These are phyloP conservation scores for Periglandula ipomoeae DNA, from an alignment of 2,329 filamentous ascomycete genomes.

Conservation along the genomic window DNA sequence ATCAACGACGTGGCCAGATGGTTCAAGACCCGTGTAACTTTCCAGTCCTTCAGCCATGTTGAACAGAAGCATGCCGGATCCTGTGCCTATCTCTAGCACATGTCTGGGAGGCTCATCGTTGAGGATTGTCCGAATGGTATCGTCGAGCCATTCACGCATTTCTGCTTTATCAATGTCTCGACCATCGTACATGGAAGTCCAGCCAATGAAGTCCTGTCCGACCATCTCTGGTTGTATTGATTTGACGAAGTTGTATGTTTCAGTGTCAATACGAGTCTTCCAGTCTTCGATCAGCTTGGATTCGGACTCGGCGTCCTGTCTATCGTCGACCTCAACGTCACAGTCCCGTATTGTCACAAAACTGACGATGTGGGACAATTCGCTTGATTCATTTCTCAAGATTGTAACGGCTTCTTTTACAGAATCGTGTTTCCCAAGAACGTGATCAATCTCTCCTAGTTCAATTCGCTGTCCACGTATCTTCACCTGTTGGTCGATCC, in stretches of 20 bases:
- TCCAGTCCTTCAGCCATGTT: conserved; percentile 14
- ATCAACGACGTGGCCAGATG: conserved; percentile 12
- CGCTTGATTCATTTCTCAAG: too few species aligned
- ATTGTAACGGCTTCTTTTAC: too few species aligned
- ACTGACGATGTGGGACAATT: conserved; percentile 7
- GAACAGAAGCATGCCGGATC: conserved; percentile 23
- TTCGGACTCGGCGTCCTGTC: background rate
- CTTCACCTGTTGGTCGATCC: conserved; percentile 17
- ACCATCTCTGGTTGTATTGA: conserved; percentile 1
- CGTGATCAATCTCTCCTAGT: conserved; percentile 13
- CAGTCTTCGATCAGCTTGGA: background rate
- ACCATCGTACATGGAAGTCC: conserved; percentile 25
- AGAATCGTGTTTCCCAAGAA: too few species aligned
- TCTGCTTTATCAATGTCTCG: conserved; percentile 15
- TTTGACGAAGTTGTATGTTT: background rate
- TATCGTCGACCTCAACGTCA: too few species aligned
- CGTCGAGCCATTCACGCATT: conserved; percentile 24
- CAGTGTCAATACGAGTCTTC: background rate
- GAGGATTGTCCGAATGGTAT: conserved; percentile 16
- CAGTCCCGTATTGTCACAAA: too few species aligned
- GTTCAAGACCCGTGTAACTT: conserved; percentile 20
- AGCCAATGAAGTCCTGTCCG: conserved; percentile 20
- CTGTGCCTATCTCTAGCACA: conserved; percentile 22
- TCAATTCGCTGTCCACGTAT: conserved; percentile 18
- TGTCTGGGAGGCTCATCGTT: conserved; percentile 5